Conservation (phyloP, 2,329 filamentous ascomycete genomes). For the Epichloe baconii region DNA sequence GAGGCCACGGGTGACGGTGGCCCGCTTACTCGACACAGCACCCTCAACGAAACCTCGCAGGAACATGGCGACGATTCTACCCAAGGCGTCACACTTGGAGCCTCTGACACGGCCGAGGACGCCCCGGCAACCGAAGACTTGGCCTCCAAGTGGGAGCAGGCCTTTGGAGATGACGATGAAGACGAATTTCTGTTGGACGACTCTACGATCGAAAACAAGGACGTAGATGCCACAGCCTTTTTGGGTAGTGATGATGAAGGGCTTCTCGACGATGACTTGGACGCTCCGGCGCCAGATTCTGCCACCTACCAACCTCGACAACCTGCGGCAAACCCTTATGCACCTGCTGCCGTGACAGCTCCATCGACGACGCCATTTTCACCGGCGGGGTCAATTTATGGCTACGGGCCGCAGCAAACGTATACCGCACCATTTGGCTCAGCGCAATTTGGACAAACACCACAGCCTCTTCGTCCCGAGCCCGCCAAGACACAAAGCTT, state of each 20-base stretch:
- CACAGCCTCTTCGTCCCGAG: slow-evolving; percentile 26
- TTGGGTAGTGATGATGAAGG: slow-evolving; percentile 78
- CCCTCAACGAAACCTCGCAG: slow-evolving; percentile 18
- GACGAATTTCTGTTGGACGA: slow-evolving; percentile 51
- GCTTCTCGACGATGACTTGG: slow-evolving; percentile 58
- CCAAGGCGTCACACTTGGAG: slow-evolving; percentile 3
- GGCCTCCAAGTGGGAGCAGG: slow-evolving; percentile 71
- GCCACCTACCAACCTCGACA: slow-evolving; percentile 6
- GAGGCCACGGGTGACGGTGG: slow-evolving; percentile 29
- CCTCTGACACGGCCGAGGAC: slow-evolving; percentile 6
- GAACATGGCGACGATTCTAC: slow-evolving; percentile 14
- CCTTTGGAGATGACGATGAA: slow-evolving; percentile 65
- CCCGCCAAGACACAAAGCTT: slow-evolving; percentile 64
- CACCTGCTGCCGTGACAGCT: slow-evolving; percentile 11
- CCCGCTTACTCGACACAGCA: slow-evolving; percentile 16
- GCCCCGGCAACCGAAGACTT: slow-evolving; percentile 44
- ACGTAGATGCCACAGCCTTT: slow-evolving; percentile 50
- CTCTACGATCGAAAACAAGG: slow-evolving; percentile 25
- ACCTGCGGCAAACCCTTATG: slow-evolving; percentile 14
- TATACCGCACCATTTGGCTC: slow-evolving; percentile 12
- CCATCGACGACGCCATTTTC: slow-evolving; percentile 13
- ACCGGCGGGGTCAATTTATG: slow-evolving; percentile 8
- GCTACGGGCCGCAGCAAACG: slow-evolving; percentile 12
- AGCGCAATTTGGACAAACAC: slow-evolving; percentile 24
- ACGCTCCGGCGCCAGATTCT: slow-evolving; percentile 23